phyloP scores from a whole-genome alignment of 805 yeast genomes.

The Huiozyma sinensis region DNA sequence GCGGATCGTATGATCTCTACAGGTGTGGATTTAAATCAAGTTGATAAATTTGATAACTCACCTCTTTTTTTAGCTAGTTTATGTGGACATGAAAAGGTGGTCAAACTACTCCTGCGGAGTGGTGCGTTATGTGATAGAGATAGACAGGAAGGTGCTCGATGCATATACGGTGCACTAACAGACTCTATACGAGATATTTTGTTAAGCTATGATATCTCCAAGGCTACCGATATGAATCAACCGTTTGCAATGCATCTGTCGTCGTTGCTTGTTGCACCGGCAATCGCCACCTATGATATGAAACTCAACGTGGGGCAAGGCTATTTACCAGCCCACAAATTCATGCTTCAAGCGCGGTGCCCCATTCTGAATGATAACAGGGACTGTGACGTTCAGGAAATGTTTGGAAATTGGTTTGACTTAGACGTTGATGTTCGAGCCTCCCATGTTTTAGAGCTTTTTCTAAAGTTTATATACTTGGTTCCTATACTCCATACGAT shows the following conservation, averaged over 20 bases:
- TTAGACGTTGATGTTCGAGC: background rate
- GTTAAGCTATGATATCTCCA: slow-evolving; percentile 52
- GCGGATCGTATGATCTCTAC: slow-evolving; percentile 47
- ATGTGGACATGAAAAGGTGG: slow-evolving; percentile 64
- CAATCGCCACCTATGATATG: slow-evolving; percentile 8
- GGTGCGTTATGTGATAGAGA: slow-evolving; percentile 77
- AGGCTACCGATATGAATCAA: slow-evolving; percentile 53
- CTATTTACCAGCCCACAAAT: slow-evolving; percentile 29
- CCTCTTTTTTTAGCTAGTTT: slow-evolving; percentile 64
- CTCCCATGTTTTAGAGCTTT: slow-evolving; percentile 11
- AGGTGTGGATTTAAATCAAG: slow-evolving; percentile 37
- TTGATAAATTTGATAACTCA: slow-evolving; percentile 65
- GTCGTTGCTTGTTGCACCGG: slow-evolving; percentile 21
- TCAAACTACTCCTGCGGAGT: slow-evolving; percentile 44
- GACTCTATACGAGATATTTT: slow-evolving; percentile 52
- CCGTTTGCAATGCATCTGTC: slow-evolving; percentile 68
- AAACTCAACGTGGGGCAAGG: background rate
- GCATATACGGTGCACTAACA: slow-evolving; percentile 68
- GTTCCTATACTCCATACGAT: slow-evolving; percentile 32
- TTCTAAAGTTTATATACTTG: slow-evolving; percentile 29
- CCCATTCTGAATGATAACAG: slow-evolving; percentile 14
- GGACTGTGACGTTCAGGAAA: background rate
- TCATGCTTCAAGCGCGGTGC: slow-evolving; percentile 33
- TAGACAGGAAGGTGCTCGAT: slow-evolving; percentile 70
- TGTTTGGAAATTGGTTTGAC: background rate